Evolutionary conservation across 2,329 filamentous ascomycete species (phyloP), one percentile per base, ranked within the genome.

Genomic region (Incumbomyces lentus): DNA sequence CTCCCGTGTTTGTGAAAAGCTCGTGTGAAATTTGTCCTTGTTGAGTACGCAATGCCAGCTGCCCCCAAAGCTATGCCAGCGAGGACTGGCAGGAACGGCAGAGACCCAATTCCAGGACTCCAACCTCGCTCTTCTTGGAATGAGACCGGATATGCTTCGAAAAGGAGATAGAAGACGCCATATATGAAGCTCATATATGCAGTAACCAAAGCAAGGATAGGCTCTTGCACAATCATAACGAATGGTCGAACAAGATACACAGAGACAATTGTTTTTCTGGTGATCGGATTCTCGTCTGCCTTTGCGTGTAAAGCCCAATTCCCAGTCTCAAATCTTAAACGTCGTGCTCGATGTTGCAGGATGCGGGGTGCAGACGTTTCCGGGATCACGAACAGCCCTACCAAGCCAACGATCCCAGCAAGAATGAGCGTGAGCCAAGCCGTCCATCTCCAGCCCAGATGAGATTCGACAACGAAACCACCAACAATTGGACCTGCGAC

Each of bases 401-500:
- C 48, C 2, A 63, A 40, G 2, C 64, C 64, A 49, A 74, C 66
- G 3, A 66, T 54, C 7, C 59, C 60, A 1, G 63, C 62, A 55
- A 73, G 65, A 41, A 79, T 76, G 38, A 72, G 55, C 0, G 72
- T 76, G 18, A 78, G 66, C 64, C 74, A 79, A 8, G 68, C 68
- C 0, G 73, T 78, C 73, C 75, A 78, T 14, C 74, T 64, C 75
- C 75, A 78, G 13, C 73, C 72, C 1, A 77, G 66, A 51, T 68
- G 53, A 6, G 63, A 69, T 34, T 70, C 62, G 0, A 68, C 68
- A 30, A 75, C 66, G 47, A 74, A 76, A 0, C 67, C 70, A 7
- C 72, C 72, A 7, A 71, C 61, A 45, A 77, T 67, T 2, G 73
- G 69, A 0, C 68, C 72, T 2, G 68, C 59, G 2, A 68, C 65